Evolutionary conservation across 2,329 filamentous ascomycete species (phyloP), one percentile per base, ranked within the genome.

Genomic region (Colletotrichum sp.): DNA sequence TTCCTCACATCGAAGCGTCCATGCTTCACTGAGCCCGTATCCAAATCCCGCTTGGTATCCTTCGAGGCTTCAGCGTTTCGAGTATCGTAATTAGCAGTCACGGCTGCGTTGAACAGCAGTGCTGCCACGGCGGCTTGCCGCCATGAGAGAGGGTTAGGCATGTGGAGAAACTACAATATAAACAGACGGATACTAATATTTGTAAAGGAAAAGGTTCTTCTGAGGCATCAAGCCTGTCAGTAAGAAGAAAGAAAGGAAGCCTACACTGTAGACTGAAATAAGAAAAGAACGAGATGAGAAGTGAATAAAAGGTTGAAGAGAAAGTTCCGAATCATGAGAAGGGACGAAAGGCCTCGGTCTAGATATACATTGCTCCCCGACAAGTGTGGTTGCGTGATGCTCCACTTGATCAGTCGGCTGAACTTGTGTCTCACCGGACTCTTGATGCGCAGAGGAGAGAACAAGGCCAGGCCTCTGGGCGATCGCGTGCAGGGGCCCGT

Each of bases 211-310:
- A 18, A 26, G 30, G 30, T 24, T 9, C 10, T 32, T 73, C 73
- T 75, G 70, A 21, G 70, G 65, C 70, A 48, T 75, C 70, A 68
- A 75, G 73, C 70, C 73, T 10, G 26, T 28, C 73, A 73, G 69
- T 68, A 48, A 36, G 21, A 48, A 24, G 21, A 32, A n/a, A 63
- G 28, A 75, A 64, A 32, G 38, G n/a, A 63, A 68, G 64, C 24
- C 73, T 64, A 75, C 57, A 8, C 57, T 34, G 63, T 52, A 68
- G 70, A 38, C 58, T 65, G 28, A 16, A 30, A 26, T 24, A 30
- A 34, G 18, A 64, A 52, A 65, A 12, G 32, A 64, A 63, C 18
- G 66, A 36, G 12, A 36, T 32, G 26, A n/a, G 38, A 43, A 43
- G 8, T 43, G 24, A 61, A 48, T 32, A 21, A 69, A 61, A 55